These are phyloP conservation scores for Backusella sp. DNA, from an alignment of 192 early-diverging fungal genomes.

Conservation along the genomic window DNA sequence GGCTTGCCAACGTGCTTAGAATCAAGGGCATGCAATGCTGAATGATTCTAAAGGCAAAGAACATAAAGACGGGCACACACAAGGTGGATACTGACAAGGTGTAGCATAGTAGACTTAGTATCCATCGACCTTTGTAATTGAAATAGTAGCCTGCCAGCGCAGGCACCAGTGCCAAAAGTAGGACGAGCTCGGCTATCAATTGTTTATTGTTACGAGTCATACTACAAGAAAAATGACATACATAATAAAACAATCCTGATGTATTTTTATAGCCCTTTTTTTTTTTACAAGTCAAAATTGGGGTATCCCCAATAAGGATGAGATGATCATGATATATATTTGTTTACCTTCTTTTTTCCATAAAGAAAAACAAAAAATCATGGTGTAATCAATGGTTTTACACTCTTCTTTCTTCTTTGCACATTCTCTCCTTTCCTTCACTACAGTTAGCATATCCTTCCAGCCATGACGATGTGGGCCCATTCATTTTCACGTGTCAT, in stretches of 20 bases:
- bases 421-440: background rate
- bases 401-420: background rate
- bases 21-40: slow-evolving; percentile 27
- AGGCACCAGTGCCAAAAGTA: slow-evolving; percentile 4
- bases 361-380: background rate
- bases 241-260: background rate
- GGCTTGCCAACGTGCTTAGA: slow-evolving; percentile 6
- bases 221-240: background rate
- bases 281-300: background rate
- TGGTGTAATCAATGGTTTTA: background rate
- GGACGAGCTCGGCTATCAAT: background rate
- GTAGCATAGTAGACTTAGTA: slow-evolving; percentile 18
- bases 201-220: background rate
- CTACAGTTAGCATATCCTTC: background rate
- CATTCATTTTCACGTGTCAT: background rate
- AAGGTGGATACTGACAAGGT: slow-evolving; percentile 18
- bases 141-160: slow-evolving; percentile 12
- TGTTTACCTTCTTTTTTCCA: background rate
- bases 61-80: slow-evolving; percentile 16
- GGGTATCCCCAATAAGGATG: background rate
- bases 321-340: no score
- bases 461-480: background rate
- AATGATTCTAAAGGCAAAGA: slow-evolving; percentile 21
- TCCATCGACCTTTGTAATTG: slow-evolving; percentile 11
- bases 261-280: background rate